A percentile compares a stretch with the other conserved stretches of the same genome.
Evolutionary conservation across 768 basidiomycete genomes (phyloP).

Genomic region (Mycena venus): DNA sequence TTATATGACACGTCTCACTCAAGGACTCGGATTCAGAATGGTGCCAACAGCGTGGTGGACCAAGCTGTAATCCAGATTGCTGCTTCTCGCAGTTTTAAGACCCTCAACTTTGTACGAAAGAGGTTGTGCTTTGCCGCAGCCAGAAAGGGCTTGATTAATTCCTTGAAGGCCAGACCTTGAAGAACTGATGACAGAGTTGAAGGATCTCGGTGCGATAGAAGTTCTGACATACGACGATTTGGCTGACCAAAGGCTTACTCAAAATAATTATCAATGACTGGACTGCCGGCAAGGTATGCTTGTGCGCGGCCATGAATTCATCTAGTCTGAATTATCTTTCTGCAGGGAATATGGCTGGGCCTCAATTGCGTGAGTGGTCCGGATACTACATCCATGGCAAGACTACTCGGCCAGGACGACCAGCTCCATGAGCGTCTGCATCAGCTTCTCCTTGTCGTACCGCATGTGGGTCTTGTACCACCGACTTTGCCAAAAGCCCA

Average conservation of each 20-base stretch:
- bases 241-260: constrained; percentile 64
- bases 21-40: constrained; percentile 40
- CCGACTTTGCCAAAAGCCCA: constrained; percentile 84
- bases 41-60: constrained; percentile 88
- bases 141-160: neutral
- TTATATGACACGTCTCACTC: neutral
- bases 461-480: constrained; percentile 65
- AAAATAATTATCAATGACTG: constrained; percentile 68
- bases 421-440: constrained; percentile 64
- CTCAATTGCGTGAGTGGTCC: constrained; percentile 74
- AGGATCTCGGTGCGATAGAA: constrained; percentile 77
- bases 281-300: constrained; percentile 71
- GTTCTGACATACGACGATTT: constrained; percentile 86
- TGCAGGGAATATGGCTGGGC: constrained; percentile 59
- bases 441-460: constrained; percentile 64
- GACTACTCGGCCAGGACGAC: constrained; percentile 76
- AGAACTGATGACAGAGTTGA: constrained; percentile 63
- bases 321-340: neutral
- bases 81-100: constrained; percentile 74
- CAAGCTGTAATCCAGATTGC: constrained; percentile 91
- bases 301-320: neutral
- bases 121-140: constrained; percentile 55
- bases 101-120: constrained; percentile 85
- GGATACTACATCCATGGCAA: constrained; percentile 77
- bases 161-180: constrained; percentile 64